Evolutionary conservation across 495 filamentous ascomycete species (phyloP), one percentile per base, ranked within the genome.

Genomic region (Podospora conica): DNA sequence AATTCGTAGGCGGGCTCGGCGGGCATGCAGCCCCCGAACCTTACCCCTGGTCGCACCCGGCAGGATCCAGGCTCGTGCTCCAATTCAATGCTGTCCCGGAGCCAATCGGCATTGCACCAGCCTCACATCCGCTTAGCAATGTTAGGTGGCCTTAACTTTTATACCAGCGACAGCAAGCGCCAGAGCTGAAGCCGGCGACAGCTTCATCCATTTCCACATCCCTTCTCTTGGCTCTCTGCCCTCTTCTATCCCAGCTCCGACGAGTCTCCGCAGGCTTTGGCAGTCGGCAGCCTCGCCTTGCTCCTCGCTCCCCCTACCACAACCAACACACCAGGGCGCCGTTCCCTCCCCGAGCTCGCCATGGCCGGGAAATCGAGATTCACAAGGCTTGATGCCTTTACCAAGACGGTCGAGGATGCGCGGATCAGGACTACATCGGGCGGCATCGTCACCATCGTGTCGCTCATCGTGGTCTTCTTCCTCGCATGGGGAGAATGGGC

Each of bases 401-500:
- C 93, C 40, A 98, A 98, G 78, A 98, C 95, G 40, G 95, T 98
- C 56, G 96, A 98, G 74, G 95, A 98, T 88, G 95, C 95, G 67
- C 86, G 96, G 66, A 86, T 98, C 76, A 90, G 96, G 71, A 98
- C 95, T n/a, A 98, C 96, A 12, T 95, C 91, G 12, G 95, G 95
- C 59, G 95, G 95, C 70, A 87, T 98, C 66, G 91, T 98, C 73
- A 98, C 95, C 63, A 91, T 98, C 71, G 84, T 87, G 68, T 96
- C 91, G 68, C 77, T 98, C 70, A 79, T 98, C 24, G 83, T 97
- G 64, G 90, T 98, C 15, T 71, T 97, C 53, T 96, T 87, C 77
- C 85, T 98, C 63, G 86, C 92, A 18, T 94, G 92, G 90, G 91
- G 92, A 74, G 95, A 98, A 87, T 97, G 95, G 92, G 78, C 86